These are phyloP conservation scores for Colletotrichum ledebouriae DNA, from an alignment of 2,329 filamentous ascomycete genomes.

Conservation along the genomic window DNA sequence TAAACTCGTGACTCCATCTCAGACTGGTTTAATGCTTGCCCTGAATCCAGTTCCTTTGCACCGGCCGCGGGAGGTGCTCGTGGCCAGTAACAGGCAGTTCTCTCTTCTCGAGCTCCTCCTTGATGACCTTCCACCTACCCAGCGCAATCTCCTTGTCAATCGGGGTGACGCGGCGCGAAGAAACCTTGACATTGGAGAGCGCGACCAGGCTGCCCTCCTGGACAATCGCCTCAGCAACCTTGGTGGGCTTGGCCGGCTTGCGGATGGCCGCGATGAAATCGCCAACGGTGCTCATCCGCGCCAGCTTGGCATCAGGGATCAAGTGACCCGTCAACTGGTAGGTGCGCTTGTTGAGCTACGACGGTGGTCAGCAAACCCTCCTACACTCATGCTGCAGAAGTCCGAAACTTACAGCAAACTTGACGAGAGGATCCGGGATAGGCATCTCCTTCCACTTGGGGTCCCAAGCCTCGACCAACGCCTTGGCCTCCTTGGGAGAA, in stretches of 20 bases:
- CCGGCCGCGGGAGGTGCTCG: conserved; percentile 54
- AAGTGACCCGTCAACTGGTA: conserved; percentile 84
- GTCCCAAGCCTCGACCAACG: conserved; percentile 62
- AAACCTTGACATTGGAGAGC: conserved; percentile 79
- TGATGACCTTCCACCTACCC: conserved; percentile 85
- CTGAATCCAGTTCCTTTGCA: conserved; percentile 58
- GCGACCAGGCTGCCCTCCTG: conserved; percentile 59
- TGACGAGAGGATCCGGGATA: conserved; percentile 70
- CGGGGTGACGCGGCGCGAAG: conserved; percentile 73
- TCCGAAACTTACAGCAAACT: conserved; percentile 76
- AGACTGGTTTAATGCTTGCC: conserved; percentile 52
- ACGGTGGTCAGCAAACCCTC: not conserved
- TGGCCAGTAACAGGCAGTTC: conserved; percentile 70
- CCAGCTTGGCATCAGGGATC: conserved; percentile 78
- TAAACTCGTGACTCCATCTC: not conserved
- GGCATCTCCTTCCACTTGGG: conserved; percentile 69
- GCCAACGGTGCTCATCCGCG: conserved; percentile 65
- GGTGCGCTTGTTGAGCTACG: conserved; percentile 82
- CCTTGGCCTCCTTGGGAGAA: conserved; percentile 56
- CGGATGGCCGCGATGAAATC: conserved; percentile 67
- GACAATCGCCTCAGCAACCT: conserved; percentile 73
- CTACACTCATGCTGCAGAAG: not conserved
- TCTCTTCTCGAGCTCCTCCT: conserved; percentile 74
- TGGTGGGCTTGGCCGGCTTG: conserved; percentile 68
- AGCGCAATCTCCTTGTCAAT: conserved; percentile 79